These are phyloP conservation scores for Blastobotrys buckinghamii DNA, from an alignment of 1,139 yeast species.

Conservation along the genomic window DNA sequence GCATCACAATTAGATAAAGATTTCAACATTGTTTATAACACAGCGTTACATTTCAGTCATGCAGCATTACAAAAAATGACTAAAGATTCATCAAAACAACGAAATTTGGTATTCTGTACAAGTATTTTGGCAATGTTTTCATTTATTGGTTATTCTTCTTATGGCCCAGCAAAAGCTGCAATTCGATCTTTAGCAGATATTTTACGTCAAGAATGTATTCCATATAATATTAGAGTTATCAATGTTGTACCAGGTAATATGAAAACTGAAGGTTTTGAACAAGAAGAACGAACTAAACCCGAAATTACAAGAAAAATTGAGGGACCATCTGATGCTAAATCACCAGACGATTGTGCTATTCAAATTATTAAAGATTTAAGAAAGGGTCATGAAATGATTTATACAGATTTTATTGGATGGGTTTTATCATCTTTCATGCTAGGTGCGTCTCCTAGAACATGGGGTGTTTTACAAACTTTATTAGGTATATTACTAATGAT, in stretches of 20 bases:
- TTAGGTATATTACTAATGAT: conserved; percentile 46
- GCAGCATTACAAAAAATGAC: conserved; percentile 44
- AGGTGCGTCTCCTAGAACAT: conserved; percentile 64
- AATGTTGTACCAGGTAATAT: conserved; percentile 86
- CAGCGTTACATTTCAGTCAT: conserved; percentile 69
- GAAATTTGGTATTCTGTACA: conserved; percentile 72
- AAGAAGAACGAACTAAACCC: conserved; percentile 84
- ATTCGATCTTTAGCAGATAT: conserved; percentile 66
- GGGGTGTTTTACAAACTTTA: conserved; percentile 41
- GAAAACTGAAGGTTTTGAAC: conserved; percentile 75
- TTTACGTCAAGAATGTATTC: conserved; percentile 73
- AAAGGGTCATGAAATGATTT: conserved; percentile 65
- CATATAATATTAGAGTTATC: conserved; percentile 49
- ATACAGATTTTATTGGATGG: conserved; percentile 88
- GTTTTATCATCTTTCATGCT: conserved; percentile 59
- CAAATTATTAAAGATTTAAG: conserved; percentile 52
- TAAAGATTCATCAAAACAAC: conserved; percentile 16
- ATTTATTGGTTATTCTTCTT: conserved; percentile 84
- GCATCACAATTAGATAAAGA: conserved; percentile 55
- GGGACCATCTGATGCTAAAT: conserved; percentile 71
- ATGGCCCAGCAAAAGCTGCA: conserved; percentile 87
- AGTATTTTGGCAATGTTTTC: conserved; percentile 81
- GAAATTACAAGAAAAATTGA: conserved; percentile 75
- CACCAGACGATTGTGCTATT: conserved; percentile 61
- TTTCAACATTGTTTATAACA: conserved; percentile 61